Conservation (phyloP, 306 rosid genomes). For the Boehmeria nivea region DNA sequence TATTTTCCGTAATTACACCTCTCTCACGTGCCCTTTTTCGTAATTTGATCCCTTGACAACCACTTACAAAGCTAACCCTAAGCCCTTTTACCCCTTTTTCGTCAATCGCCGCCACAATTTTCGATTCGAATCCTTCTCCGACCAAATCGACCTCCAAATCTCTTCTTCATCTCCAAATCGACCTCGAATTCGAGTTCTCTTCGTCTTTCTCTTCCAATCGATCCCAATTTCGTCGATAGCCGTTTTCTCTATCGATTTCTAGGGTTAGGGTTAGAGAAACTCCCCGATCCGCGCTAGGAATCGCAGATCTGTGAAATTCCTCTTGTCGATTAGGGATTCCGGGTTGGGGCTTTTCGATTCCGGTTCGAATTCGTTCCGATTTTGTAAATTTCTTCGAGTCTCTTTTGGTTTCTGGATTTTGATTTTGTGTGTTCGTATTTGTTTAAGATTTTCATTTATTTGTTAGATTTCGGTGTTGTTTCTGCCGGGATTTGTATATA, state of each 20-base stretch:
- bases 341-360: constrained; percentile 3
- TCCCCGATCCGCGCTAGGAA: constrained; percentile 27
- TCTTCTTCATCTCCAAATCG: constrained; percentile 4
- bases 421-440: constrained; percentile 6
- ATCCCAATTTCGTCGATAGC: constrained; percentile 25
- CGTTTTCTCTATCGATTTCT: constrained; percentile 18
- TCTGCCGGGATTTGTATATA: constrained; percentile 7
- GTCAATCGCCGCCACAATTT: constrained; percentile 49
- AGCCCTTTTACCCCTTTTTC: constrained; percentile 35
- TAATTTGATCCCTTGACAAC: constrained; percentile 25
- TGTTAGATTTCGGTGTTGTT: background rate
- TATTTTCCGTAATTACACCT: constrained; percentile 31
- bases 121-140: constrained; percentile 33
- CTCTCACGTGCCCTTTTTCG: constrained; percentile 48
- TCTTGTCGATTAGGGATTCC: constrained; percentile 17
- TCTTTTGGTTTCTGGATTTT: constrained; percentile 3
- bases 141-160: constrained; percentile 30
- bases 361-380: constrained; percentile 9
- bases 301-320: constrained; percentile 27
- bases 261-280: constrained; percentile 64
- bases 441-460: constrained; percentile 3
- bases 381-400: no score
- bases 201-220: constrained; percentile 21
- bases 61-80: constrained; percentile 47
- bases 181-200: background rate